Evolutionary conservation across 345 rosid genomes (phyloP), one percentile per base, ranked within the genome.

Genomic region (Geranium rotundifolium): DNA sequence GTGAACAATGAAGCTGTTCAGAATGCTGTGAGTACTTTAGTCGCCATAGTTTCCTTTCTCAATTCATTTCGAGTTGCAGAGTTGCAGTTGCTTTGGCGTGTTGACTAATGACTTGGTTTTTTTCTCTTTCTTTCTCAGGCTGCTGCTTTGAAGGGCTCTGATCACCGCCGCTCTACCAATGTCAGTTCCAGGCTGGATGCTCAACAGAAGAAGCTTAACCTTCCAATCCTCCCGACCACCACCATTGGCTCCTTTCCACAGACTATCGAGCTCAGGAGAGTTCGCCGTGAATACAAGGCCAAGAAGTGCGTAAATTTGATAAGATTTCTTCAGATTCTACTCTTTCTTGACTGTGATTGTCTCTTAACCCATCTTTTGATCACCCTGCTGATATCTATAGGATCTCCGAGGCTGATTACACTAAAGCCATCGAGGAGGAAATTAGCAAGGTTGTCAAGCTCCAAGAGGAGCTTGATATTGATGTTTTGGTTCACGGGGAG

Each of bases 181-280:
- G 96, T 91, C 61, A 87, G 83, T 64, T 82, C 90, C 19, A 89
- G 96, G 70, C 77, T 91, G 6, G 98, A 87, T 85, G 86, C 92
- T 64, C 96, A 91, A 71, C 98, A 91, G 84, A 91, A 81, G 79
- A 91, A 89, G 84, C 96, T 91, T 31, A 85, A 91, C 73, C 96
- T 91, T 60, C 98, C 98, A 7, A 67, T 91, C 75, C 96, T 91
- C 60, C 96, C 96, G 63, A 91, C 96, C 72, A 91, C 98, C 59
- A 89, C 98, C 61, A 91, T 89, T 70, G 98, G 98, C 52, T 91
- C 98, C 66, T 89, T 92, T 81, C 97, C 98, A 62, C 98, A 92
- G 70, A 92, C 96, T 15, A 52, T 81, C 37, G 97, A 89, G 65
- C 93, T 92, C 72, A 87, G 98, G 80, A 92, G 89, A 68, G 95